Evolutionary conservation across 768 basidiomycete species (phyloP).

Genomic region (Rhizopogon sp.): DNA sequence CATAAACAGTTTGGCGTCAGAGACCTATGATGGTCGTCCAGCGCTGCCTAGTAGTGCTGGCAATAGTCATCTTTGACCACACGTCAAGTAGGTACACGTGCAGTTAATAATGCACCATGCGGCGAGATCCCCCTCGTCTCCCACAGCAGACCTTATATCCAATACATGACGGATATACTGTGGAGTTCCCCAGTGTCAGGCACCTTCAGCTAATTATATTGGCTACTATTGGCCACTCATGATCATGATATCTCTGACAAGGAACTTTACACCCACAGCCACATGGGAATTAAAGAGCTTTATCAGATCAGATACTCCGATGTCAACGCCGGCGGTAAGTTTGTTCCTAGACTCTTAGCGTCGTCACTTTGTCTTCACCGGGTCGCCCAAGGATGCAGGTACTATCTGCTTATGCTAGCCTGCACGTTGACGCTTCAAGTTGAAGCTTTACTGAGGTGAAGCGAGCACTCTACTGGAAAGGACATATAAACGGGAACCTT

Average conservation of each 20-base stretch:
- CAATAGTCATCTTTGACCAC: no score
- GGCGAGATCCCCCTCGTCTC: no score
- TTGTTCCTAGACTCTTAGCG: not conserved
- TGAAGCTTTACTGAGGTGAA: not conserved
- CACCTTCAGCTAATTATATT: not conserved
- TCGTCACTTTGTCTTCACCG: not conserved
- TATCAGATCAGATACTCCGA: conserved; percentile 1
- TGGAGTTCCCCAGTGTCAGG: not conserved
- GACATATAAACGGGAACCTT: not conserved
- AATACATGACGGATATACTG: no score
- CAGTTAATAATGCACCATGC: no score
- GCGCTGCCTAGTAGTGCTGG: no score
- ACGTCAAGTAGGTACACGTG: no score
- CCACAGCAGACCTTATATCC: no score
- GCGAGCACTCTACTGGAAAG: no score
- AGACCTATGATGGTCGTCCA: no score
- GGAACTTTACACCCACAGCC: conserved; percentile 1
- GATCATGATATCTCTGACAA: not conserved
- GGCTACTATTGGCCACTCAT: not conserved
- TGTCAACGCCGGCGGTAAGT: conserved; percentile 1
- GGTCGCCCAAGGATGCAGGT: not conserved
- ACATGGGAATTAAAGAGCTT: not conserved
- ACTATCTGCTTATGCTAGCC: not conserved
- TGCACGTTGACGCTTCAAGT: not conserved
- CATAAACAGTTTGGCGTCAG: no score